Conservation (phyloP, 805 yeast species). For the Spencermartinsiella europaea region DNA sequence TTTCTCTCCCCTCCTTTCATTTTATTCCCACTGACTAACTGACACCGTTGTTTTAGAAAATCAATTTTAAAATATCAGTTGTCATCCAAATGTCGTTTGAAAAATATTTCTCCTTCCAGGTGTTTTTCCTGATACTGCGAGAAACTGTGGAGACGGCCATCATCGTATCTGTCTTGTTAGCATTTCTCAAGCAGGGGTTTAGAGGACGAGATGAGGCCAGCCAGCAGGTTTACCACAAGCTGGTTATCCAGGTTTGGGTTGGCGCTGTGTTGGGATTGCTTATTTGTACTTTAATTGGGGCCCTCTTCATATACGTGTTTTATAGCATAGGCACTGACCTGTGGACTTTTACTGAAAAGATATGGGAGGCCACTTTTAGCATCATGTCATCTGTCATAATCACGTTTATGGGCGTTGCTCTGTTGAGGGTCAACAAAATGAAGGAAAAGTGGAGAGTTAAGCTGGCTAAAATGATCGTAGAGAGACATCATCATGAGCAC, state of each 20-base stretch:
- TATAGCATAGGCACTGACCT: conserved; percentile 75
- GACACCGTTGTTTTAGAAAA: too few relatives aligned
- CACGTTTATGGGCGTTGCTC: conserved; percentile 80
- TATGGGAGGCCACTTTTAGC: conserved; percentile 85
- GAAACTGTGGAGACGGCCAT: conserved; percentile 85
- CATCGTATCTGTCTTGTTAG: conserved; percentile 78
- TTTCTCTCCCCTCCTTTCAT: too few relatives aligned
- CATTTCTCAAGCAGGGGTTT: conserved; percentile 79
- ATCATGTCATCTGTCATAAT: conserved; percentile 72
- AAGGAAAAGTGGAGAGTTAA: conserved; percentile 76
- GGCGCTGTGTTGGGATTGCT: conserved; percentile 73
- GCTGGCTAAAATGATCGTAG: conserved; percentile 39
- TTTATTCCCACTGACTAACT: too few relatives aligned
- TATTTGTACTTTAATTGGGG: conserved; percentile 69
- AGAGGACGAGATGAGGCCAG: conserved; percentile 15
- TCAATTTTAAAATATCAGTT: too few relatives aligned
- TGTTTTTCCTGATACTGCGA: conserved; percentile 86
- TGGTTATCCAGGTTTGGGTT: conserved; percentile 69
- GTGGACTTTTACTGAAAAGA: conserved; percentile 82
- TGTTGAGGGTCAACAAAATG: conserved; percentile 73
- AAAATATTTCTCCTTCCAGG: conserved; percentile 55
- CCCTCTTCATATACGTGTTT: conserved; percentile 61
- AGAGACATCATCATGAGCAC: conserved; percentile 18
- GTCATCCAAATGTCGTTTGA: conserved; percentile 19
- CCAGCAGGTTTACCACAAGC: conserved; percentile 34